phyloP scores from a whole-genome alignment of 176 grass and related monocot genomes.

The Triticum turgidum region DNA sequence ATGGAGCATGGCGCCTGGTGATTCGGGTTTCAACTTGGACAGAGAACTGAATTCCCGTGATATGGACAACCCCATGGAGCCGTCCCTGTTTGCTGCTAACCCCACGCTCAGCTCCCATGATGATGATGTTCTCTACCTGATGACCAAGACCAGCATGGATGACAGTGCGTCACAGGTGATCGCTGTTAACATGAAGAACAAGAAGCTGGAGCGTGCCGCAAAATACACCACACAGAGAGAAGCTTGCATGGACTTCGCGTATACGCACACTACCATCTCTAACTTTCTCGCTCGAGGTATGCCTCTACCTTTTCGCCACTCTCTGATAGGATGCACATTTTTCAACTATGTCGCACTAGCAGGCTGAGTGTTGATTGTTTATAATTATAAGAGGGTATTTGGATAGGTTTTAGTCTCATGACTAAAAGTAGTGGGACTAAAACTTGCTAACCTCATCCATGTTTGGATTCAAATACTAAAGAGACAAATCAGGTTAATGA shows the following conservation, averaged over 20 bases:
- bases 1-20: not conserved
- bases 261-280: not conserved
- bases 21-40: not conserved
- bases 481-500: no score
- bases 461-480: no score
- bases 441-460: no score
- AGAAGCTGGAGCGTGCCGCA: not conserved
- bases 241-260: not conserved
- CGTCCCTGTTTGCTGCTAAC: not conserved
- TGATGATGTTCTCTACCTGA: not conserved
- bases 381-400: no score
- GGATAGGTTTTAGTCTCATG: no score
- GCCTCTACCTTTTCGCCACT: not conserved
- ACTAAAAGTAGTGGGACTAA: no score
- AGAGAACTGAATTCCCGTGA: not conserved
- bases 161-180: not conserved
- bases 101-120: not conserved
- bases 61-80: not conserved
- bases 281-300: not conserved
- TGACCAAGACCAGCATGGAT: not conserved
- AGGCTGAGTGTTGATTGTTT: no score
- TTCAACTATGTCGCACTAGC: no score
- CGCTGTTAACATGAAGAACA: not conserved
- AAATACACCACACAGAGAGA: not conserved
- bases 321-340: not conserved